A percentile compares a stretch with the other conserved stretches of the same genome.
Conservation (phyloP, 2,329 filamentous ascomycete genomes). For the Penicillium verrucosum region DNA sequence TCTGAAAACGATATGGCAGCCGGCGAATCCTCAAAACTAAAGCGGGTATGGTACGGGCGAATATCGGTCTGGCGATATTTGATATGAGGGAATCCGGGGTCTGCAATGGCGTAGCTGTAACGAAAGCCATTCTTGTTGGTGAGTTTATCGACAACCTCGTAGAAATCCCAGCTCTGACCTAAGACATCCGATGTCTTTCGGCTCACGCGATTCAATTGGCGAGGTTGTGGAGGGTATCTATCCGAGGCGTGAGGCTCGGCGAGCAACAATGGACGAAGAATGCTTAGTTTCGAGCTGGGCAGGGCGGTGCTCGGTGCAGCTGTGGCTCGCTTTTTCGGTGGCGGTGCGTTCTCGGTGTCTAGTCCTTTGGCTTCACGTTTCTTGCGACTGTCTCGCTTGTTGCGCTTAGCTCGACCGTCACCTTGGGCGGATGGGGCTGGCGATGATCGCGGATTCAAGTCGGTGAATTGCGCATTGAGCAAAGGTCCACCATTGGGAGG, state of each 20-base stretch:
- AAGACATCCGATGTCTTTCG: slow-evolving; percentile 36
- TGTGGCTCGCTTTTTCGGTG: slow-evolving; percentile 37
- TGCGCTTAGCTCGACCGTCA: slow-evolving; percentile 38
- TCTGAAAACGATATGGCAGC: slow-evolving; percentile 79
- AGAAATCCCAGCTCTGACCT: slow-evolving; percentile 41
- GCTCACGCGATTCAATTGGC: slow-evolving; percentile 39
- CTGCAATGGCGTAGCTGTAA: slow-evolving; percentile 86
- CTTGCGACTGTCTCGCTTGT: slow-evolving; percentile 45
- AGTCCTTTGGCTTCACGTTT: slow-evolving; percentile 44
- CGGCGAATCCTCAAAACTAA: slow-evolving; percentile 91
- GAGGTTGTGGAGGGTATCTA: slow-evolving; percentile 37
- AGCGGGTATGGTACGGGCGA: slow-evolving; percentile 74
- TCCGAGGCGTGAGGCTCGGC: slow-evolving; percentile 41
- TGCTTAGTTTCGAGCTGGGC: slow-evolving; percentile 38
- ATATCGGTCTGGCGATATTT: slow-evolving; percentile 89
- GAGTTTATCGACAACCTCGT: slow-evolving; percentile 48
- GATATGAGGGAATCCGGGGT: slow-evolving; percentile 81
- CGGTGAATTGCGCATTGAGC: slow-evolving; percentile 28
- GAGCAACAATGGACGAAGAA: slow-evolving; percentile 40
- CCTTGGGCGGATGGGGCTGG: slow-evolving; percentile 34
- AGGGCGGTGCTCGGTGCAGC: slow-evolving; percentile 32
- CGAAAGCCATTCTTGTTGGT: slow-evolving; percentile 72
- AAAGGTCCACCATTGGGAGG: slow-evolving; percentile 29
- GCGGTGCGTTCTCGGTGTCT: slow-evolving; percentile 34
- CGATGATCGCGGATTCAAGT: slow-evolving; percentile 33